Percentiles rank a stretch among this genome's conserved stretches.
phyloP scores from a whole-genome alignment of 208 protist genomes.

The Acanthamoeba healyi region DNA sequence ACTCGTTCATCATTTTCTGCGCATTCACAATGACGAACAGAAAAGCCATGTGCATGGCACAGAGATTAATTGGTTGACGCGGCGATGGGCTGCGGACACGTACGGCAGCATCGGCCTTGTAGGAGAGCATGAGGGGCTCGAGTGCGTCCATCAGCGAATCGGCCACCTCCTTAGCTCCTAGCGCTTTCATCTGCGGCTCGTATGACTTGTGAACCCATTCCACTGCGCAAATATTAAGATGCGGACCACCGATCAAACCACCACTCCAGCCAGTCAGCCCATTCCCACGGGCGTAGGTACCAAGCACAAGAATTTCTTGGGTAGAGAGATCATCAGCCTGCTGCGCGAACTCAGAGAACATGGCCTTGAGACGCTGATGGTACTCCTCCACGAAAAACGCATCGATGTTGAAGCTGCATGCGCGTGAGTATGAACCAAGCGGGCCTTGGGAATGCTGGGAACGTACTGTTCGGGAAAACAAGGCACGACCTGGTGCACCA shows the following conservation, averaged over 20 bases:
- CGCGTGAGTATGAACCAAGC: not conserved
- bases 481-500: conserved; percentile 38
- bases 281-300: too few species aligned
- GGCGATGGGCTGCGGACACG: too few species aligned
- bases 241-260: too few species aligned
- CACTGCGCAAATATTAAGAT: conserved; percentile 2
- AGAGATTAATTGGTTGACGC: too few species aligned
- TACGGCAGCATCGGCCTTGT: conserved; percentile 18
- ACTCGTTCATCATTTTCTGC: conserved; percentile 45
- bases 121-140: conserved; percentile 31
- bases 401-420: conserved; percentile 13
- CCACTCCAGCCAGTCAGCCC: too few species aligned
- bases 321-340: conserved; percentile 49
- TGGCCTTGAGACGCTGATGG: conserved; percentile 9
- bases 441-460: not conserved
- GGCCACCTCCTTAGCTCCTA: not conserved
- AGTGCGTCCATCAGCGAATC: conserved; percentile 35
- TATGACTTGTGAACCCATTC: conserved; percentile 30
- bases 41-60: too few species aligned
- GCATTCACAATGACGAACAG: too few species aligned
- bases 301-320: conserved; percentile 52
- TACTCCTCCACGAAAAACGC: conserved; percentile 26
- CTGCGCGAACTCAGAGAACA: conserved; percentile 24
- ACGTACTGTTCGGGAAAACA: conserved; percentile 45
- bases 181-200: conserved; percentile 20